These are phyloP conservation scores for Fusarium anguioides DNA, from an alignment of 2,329 filamentous ascomycete genomes.

Conservation along the genomic window DNA sequence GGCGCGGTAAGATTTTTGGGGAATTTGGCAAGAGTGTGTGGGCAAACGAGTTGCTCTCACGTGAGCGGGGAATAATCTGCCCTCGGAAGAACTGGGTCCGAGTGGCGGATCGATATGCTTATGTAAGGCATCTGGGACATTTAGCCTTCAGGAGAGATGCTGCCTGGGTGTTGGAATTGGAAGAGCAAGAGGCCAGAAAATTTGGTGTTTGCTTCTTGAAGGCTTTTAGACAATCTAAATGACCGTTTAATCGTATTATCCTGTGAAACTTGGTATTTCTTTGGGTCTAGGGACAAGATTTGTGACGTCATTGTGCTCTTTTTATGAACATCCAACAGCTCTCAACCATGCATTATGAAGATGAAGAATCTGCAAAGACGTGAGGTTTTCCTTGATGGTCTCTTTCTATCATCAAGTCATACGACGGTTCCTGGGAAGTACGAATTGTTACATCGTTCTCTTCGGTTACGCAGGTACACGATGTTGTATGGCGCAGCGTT, in stretches of 20 bases:
- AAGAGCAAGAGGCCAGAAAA: background rate
- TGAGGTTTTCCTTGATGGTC: background rate
- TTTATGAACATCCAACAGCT: background rate
- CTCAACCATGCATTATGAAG: background rate
- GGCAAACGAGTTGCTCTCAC: slow-evolving; percentile 49
- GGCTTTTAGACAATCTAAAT: accelerated
- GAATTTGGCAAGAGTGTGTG: slow-evolving; percentile 56
- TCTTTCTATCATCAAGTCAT: accelerated
- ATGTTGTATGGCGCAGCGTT: background rate
- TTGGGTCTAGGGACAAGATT: accelerated
- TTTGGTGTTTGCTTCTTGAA: background rate
- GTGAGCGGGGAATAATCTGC: slow-evolving; percentile 50
- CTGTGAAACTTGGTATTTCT: accelerated
- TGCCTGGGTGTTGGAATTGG: background rate
- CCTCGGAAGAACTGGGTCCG: slow-evolving; percentile 50
- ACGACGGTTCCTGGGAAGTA: background rate
- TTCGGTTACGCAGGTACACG: slow-evolving; percentile 17
- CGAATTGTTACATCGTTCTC: slow-evolving; percentile 8
- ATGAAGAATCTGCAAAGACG: background rate
- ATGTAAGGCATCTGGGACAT: background rate
- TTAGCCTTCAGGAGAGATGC: background rate
- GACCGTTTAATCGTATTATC: accelerated
- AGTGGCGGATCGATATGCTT: slow-evolving; percentile 1
- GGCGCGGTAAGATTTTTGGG: slow-evolving; percentile 49
- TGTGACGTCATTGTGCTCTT: slow-evolving; percentile 1